Evolutionary conservation across 495 filamentous ascomycete genomes (phyloP).

Genomic region (Bacidia gigantensis): DNA sequence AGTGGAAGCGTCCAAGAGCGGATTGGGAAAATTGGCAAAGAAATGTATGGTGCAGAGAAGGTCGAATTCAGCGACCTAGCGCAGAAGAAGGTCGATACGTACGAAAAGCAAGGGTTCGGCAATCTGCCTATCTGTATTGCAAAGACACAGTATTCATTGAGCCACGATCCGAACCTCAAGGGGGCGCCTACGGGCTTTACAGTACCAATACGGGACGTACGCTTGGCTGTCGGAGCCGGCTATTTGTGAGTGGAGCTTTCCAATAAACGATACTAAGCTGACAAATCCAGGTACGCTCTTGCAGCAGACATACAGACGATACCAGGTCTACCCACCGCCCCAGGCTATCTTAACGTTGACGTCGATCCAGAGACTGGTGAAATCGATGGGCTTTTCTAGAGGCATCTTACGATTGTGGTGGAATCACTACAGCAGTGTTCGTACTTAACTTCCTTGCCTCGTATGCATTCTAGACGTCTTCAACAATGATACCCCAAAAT

Average conservation of each 20-base stretch:
- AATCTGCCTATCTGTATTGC: constrained; percentile 92
- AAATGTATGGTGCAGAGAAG: constrained; percentile 84
- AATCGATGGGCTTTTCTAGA: constrained; percentile 87
- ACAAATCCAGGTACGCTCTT: constrained; percentile 59
- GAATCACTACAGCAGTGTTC: no score
- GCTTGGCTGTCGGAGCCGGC: constrained; percentile 85
- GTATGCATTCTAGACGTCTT: no score
- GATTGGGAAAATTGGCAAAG: constrained; percentile 77
- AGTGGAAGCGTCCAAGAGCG: constrained; percentile 74
- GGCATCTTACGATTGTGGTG: no score
- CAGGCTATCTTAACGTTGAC: constrained; percentile 92
- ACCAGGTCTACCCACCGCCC: constrained; percentile 86
- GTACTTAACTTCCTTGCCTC: no score
- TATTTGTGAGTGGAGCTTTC: constrained; percentile 50
- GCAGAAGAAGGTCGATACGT: constrained; percentile 89
- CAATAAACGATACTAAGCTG: constrained; percentile 1
- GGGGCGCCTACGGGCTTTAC: constrained; percentile 95
- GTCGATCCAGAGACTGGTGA: constrained; percentile 87
- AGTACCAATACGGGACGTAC: constrained; percentile 85
- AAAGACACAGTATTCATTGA: constrained; percentile 96
- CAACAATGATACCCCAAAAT: constrained; percentile 2
- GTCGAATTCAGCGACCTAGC: constrained; percentile 92
- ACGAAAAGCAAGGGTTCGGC: constrained; percentile 80
- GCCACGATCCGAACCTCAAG: constrained; percentile 86
- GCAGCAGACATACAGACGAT: constrained; percentile 98